Evolutionary conservation across 2,329 filamentous ascomycete species (phyloP).

Genomic region (Colletotrichum sp.): DNA sequence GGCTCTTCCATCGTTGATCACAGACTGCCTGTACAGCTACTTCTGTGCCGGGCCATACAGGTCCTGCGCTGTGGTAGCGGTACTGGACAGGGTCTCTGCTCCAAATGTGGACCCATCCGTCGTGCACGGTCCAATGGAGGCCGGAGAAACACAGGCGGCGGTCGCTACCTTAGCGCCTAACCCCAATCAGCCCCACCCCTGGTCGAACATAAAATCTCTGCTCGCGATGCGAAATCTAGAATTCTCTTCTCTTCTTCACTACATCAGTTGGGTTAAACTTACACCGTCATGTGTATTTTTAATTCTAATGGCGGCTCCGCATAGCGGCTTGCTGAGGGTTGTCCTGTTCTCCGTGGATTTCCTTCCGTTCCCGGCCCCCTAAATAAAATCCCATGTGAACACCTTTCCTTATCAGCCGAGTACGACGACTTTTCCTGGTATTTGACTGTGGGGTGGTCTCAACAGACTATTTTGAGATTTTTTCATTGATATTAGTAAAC

Average conservation of each 20-base stretch:
- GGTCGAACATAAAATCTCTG: constrained; percentile 18
- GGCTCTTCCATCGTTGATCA: neutral
- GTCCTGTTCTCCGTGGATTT: constrained; percentile 50
- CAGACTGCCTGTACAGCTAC: constrained; percentile 5
- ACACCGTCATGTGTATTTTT: constrained; percentile 57
- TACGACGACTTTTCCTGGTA: constrained; percentile 44
- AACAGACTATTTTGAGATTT: constrained; percentile 35
- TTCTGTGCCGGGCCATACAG: neutral
- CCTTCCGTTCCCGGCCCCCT: constrained; percentile 62
- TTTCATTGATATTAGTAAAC: neutral
- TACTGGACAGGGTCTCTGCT: neutral
- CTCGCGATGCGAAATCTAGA: neutral
- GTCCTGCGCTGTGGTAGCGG: neutral
- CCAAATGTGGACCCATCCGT: neutral
- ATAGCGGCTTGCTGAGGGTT: constrained; percentile 61
- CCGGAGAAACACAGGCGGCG: constrained; percentile 13
- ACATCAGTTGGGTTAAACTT: constrained; percentile 52
- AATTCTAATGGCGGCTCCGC: constrained; percentile 55
- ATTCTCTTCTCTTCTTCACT: constrained; percentile 35
- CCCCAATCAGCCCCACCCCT: constrained; percentile 2
- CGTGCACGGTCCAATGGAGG: constrained; percentile 4
- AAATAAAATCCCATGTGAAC: constrained; percentile 46
- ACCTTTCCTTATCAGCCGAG: constrained; percentile 53
- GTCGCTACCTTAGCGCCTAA: neutral
- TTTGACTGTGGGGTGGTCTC: constrained; percentile 58